Percentiles rank a stretch among this genome's conserved stretches.
Conservation (phyloP, 2,329 filamentous ascomycete genomes). For the Epichloe sibirici region DNA sequence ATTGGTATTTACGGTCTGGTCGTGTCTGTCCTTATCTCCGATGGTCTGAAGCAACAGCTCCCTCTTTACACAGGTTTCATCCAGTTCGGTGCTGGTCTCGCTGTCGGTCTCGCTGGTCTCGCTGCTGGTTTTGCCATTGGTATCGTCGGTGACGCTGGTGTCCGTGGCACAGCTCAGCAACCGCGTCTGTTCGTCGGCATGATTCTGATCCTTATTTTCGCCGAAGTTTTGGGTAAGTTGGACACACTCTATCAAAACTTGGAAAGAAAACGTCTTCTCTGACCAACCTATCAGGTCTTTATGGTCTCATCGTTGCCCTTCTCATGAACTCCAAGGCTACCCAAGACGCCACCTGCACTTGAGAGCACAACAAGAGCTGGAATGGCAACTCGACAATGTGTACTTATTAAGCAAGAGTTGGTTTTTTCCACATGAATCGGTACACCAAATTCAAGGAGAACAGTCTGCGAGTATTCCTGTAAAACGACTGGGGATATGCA, state of each 20-base stretch:
- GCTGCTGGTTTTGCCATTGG: conserved; percentile 79
- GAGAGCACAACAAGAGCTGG: conserved; percentile 6
- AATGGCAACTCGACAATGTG: conserved; percentile 24
- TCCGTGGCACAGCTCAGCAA: conserved; percentile 74
- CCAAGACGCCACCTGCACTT: conserved; percentile 45
- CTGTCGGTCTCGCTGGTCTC: conserved; percentile 71
- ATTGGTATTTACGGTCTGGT: conserved; percentile 97
- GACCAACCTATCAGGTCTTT: conserved; percentile 59
- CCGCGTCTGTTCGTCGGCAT: conserved; percentile 88
- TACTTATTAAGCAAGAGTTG: conserved; percentile 18
- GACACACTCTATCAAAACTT: background rate
- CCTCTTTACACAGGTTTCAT: conserved; percentile 76
- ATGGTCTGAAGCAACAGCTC: conserved; percentile 58
- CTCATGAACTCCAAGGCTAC: conserved; percentile 96
- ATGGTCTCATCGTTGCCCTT: conserved; percentile 95
- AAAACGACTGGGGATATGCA: background rate
- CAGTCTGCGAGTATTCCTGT: conserved; percentile 12
- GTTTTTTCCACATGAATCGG: conserved; percentile 11
- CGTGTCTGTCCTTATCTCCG: conserved; percentile 77
- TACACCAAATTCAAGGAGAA: conserved; percentile 12
- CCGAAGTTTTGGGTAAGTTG: conserved; percentile 87
- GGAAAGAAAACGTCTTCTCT: conserved; percentile 8
- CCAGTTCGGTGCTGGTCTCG: conserved; percentile 71
- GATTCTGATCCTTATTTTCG: conserved; percentile 99
- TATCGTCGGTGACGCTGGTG: conserved; percentile 81